Evolutionary conservation across 106 monocot genomes (phyloP), one percentile per base, ranked within the genome.

Genomic region (Platanthera guangdongensis): DNA sequence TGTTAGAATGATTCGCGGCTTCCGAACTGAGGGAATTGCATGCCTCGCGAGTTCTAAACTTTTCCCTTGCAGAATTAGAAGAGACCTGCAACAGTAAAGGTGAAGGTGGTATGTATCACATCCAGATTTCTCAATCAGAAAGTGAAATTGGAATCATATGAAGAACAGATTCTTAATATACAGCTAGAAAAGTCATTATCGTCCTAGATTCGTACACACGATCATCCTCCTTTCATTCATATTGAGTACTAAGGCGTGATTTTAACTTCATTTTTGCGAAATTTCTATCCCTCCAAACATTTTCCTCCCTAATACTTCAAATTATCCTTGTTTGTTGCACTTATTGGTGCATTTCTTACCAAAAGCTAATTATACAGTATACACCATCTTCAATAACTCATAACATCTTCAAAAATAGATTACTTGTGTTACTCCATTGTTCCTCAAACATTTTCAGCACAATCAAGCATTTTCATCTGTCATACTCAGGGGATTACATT

Each of bases 11-110:
- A 88, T 76, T 9, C 95, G 74, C 14, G 87, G 84, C 86, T 95
- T 95, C 51, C 78, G 80, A 0, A 74, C n/a, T 2, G 87, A 74
- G 60, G 89, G 86, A 21, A 95, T 87, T 70, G 95, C 85, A 67
- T 82, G 92, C 79, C 86, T 86, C 12, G 88, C 92, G 19, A 86
- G 19, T 73, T 95, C 95, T 47, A 80, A 73, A 81, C 92, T 88
- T 72, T 77, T 92, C 21, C 86, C 89, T 78, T 92, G 76, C 81
- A 95, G 68, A 77, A 90, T 68, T 13, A 95, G 82, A 83, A 95
- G 85, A 79, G 82, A 67, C 79, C 95, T 94, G 85, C 64, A 77
- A 7, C 18, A 10, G 30, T 9, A 3, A 59, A 59, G 18, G 7
- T 19, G 2, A 3, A 39, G 39, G 39, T 25, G 39, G 2, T 39